Evolutionary conservation across 495 filamentous ascomycete species (phyloP), one percentile per base, ranked within the genome.

Genomic region (Neurospora hispaniola): DNA sequence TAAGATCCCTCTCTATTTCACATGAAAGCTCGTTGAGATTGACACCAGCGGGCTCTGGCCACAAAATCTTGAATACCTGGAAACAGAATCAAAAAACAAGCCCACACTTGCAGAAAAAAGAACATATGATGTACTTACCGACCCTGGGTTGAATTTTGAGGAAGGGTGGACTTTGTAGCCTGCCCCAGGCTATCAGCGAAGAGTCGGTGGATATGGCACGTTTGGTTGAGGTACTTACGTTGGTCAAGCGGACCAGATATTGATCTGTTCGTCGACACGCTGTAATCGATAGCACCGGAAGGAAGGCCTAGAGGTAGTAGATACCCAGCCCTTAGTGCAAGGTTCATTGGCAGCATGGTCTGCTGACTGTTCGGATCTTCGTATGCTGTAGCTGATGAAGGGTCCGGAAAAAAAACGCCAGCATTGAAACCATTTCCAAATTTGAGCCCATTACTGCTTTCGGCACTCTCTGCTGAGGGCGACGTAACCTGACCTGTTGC

Each of bases 11-110:
- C 11, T 59, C 54, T 66, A 38, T 35, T 27, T 66, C 54, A 14
- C 14, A 27, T 66, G 54, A 66, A 66, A 38, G 27, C 16, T 80
- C 80, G 12, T 73, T 78, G 18, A 73, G 71, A 14, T 76, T 78
- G 70, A 78, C 77, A 5, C 84, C 83, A 2, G 75, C 74, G 18
- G 85, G 85, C 43, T 86, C 84, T 46, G 81, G 80, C 85, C 85
- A 86, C 20, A 81, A 70, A 2, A 84, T 78, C 71, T 86, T 86
- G 74, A 86, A 84, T 11, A 86, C 80, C 84, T 86, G 42, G 8
- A 4, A 23, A 59, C 6, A 14, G 4, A n/a, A 62, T 72, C 20
- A 75, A 31, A 72, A 10, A 18, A 18, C 20, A 4, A 27, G 38
- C 7, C 6, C n/a, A 10, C 39, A 38, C 18, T 42, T 5, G 18